These are phyloP conservation scores for Globisporangium cystogenes DNA, from an alignment of 352 stramenopile genomes.

Conservation along the genomic window DNA sequence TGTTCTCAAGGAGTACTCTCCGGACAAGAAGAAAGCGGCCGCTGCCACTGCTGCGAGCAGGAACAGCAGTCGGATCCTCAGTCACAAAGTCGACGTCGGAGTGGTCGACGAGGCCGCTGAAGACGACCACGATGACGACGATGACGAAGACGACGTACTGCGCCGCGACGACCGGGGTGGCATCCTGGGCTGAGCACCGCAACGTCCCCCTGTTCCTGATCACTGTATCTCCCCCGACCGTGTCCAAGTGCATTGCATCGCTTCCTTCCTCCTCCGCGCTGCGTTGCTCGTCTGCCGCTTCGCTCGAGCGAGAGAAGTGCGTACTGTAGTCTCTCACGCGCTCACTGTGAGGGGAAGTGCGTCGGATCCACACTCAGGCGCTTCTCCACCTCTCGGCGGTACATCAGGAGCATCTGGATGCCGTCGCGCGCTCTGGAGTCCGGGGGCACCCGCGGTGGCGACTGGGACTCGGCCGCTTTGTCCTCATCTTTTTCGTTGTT, in stretches of 20 bases:
- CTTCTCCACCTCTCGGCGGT: conserved; percentile 59
- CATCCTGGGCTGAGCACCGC: conserved; percentile 32
- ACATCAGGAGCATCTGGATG: conserved; percentile 59
- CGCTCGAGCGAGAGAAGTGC: too few relatives aligned
- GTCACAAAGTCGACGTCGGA: background rate
- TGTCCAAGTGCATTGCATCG: background rate
- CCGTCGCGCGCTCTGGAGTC: conserved; percentile 37
- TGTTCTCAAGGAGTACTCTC: conserved; percentile 2
- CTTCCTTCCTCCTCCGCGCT: background rate
- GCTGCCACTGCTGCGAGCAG: background rate
- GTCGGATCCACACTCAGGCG: conserved; percentile 27
- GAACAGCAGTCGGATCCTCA: conserved; percentile 9
- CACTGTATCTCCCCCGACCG: too few relatives aligned
- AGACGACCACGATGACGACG: conserved; percentile 12
- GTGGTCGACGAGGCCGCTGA: background rate
- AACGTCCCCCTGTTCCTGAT: too few relatives aligned
- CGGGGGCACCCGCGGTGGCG: background rate
- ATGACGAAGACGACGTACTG: conserved; percentile 20
- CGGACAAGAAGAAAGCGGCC: background rate
- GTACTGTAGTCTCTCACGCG: background rate
- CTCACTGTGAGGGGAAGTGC: conserved; percentile 10
- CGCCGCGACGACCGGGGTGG: conserved; percentile 20
- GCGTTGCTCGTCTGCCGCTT: background rate
- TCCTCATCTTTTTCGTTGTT: background rate
- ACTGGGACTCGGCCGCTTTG: too few relatives aligned